phyloP scores from a whole-genome alignment of 2,329 filamentous ascomycete genomes.

The Furcasterigmium furcatum region DNA sequence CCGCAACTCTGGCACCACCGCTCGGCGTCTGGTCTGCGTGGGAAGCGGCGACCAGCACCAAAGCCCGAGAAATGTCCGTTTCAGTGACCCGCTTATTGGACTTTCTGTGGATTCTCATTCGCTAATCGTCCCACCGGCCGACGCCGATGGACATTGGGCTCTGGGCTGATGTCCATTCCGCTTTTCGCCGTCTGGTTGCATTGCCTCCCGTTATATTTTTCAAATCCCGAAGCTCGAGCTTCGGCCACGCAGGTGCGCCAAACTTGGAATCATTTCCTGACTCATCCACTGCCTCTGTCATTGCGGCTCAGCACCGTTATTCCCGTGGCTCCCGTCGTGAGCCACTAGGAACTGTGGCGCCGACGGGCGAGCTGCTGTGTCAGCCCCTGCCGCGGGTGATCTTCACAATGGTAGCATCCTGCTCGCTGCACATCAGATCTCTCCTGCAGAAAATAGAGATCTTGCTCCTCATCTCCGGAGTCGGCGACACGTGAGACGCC shows the following conservation, averaged over 20 bases:
- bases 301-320: too few species aligned
- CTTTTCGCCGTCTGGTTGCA: slow-evolving; percentile 12
- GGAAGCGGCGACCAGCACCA: slow-evolving; percentile 11
- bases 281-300: slow-evolving; percentile 1
- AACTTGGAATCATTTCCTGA: too few species aligned
- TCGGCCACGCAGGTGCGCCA: background rate
- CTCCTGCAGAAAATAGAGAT: too few species aligned
- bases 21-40: background rate
- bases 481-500: too few species aligned
- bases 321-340: too few species aligned
- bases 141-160: background rate
- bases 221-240: background rate
- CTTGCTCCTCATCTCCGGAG: too few species aligned
- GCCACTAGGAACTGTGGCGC: too few species aligned
- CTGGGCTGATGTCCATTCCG: slow-evolving; percentile 10
- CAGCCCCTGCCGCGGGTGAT: too few species aligned
- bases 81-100: slow-evolving; percentile 2
- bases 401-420: too few species aligned
- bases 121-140: background rate
- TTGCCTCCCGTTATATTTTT: background rate
- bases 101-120: background rate
- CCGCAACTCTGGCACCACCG: background rate
- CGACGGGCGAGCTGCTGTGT: too few species aligned
- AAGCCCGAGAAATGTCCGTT: slow-evolving; percentile 26
- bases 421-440: too few species aligned